These are phyloP conservation scores for Ceratocystis variospora DNA, from an alignment of 2,329 filamentous ascomycete genomes.

Conservation along the genomic window DNA sequence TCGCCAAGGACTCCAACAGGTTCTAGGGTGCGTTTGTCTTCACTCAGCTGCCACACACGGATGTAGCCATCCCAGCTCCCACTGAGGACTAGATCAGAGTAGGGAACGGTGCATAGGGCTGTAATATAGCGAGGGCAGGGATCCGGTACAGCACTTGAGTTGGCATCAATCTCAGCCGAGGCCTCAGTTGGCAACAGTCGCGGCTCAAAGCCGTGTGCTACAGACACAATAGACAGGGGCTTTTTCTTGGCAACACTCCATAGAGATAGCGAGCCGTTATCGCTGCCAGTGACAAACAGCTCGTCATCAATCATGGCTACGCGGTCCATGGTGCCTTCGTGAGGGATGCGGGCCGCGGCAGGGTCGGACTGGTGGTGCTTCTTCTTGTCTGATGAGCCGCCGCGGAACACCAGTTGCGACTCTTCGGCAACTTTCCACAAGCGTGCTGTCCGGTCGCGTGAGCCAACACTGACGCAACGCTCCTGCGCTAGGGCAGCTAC, in stretches of 20 bases:
- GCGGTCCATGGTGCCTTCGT: slow-evolving; percentile 78
- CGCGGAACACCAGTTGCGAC: slow-evolving; percentile 86
- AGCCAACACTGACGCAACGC: slow-evolving; percentile 79
- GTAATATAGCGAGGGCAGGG: slow-evolving; percentile 80
- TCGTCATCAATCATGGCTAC: slow-evolving; percentile 80
- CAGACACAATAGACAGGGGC: slow-evolving; percentile 62
- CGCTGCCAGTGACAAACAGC: slow-evolving; percentile 82
- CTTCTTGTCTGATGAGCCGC: slow-evolving; percentile 53
- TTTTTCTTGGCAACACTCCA: slow-evolving; percentile 95
- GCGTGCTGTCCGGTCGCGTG: slow-evolving; percentile 77
- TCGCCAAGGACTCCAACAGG: slow-evolving; percentile 48
- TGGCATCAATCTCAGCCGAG: slow-evolving; percentile 56
- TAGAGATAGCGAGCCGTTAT: slow-evolving; percentile 74
- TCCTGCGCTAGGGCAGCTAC: slow-evolving; percentile 74
- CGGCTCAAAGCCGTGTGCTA: slow-evolving; percentile 76
- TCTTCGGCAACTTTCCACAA: slow-evolving; percentile 96
- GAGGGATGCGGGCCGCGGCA: slow-evolving; percentile 36
- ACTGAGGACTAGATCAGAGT: slow-evolving; percentile 76
- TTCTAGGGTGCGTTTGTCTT: slow-evolving; percentile 70
- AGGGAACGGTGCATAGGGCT: slow-evolving; percentile 71
- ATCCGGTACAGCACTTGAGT: slow-evolving; percentile 44
- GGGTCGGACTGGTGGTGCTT: slow-evolving; percentile 23
- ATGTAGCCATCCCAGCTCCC: slow-evolving; percentile 91
- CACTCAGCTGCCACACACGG: slow-evolving; percentile 68
- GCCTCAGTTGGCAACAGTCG: slow-evolving; percentile 52